phyloP scores from a whole-genome alignment of 495 filamentous ascomycete species.

The Pseudoneurospora amorphoporcata region DNA sequence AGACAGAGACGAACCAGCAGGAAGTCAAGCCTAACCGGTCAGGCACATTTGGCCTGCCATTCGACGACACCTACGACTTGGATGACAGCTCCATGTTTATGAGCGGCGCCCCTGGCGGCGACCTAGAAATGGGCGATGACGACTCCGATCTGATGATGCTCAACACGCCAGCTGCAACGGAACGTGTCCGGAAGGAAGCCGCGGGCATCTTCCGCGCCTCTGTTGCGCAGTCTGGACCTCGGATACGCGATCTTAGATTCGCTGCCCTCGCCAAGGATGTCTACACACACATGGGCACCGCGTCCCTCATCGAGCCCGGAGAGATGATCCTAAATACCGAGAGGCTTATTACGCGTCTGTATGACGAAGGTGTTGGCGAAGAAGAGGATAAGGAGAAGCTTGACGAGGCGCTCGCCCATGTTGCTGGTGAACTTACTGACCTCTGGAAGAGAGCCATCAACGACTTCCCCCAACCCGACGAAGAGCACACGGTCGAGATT shows the following conservation, averaged over 20 bases:
- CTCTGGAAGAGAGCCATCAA: conserved; percentile 49
- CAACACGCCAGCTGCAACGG: conserved; percentile 35
- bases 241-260: conserved; percentile 29
- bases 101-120: background rate
- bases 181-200: conserved; percentile 33
- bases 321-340: conserved; percentile 50
- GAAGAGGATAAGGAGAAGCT: conserved; percentile 45
- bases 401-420: conserved; percentile 43
- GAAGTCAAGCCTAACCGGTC: conserved; percentile 21
- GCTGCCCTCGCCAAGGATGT: conserved; percentile 41
- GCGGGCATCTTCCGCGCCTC: conserved; percentile 36
- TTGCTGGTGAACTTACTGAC: conserved; percentile 42
- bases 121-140: conserved; percentile 16
- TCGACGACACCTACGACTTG: conserved; percentile 23
- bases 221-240: conserved; percentile 24
- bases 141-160: conserved; percentile 37
- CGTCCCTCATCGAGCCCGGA: conserved; percentile 36
- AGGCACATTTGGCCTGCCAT: conserved; percentile 26
- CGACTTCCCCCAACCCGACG: conserved; percentile 33
- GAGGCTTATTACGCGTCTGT: conserved; percentile 38
- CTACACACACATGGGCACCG: conserved; percentile 35
- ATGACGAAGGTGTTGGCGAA: conserved; percentile 45
- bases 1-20: conserved; percentile 17
- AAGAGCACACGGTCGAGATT: conserved; percentile 46
- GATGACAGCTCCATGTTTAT: conserved; percentile 25